A percentile compares a stretch with the other conserved stretches of the same genome.
phyloP scores from a whole-genome alignment of 106 monocot species.

The Alisma plantagoaquatica region DNA sequence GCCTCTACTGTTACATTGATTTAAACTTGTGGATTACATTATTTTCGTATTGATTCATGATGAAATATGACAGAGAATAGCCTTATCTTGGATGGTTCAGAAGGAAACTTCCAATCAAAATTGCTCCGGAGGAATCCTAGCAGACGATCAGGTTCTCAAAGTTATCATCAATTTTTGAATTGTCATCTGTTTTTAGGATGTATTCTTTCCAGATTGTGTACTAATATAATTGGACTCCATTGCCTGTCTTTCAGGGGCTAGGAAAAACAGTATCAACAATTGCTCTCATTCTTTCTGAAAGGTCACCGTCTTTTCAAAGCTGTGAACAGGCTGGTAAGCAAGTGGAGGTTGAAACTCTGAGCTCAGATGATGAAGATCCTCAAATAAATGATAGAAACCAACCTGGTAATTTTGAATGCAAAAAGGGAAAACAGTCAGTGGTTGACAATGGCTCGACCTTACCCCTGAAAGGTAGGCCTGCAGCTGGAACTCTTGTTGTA shows the following conservation, averaged over 20 bases:
- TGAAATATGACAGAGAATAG: conserved; percentile 47
- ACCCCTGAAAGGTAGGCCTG: conserved; percentile 41
- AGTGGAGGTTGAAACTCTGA: conserved; percentile 38
- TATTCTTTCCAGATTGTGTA: neutral
- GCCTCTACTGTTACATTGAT: too few species aligned
- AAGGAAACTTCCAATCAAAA: conserved; percentile 46
- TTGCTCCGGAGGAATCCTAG: conserved; percentile 91
- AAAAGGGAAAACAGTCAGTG: conserved; percentile 2
- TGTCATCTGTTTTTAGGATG: too few species aligned
- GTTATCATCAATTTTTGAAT: too few species aligned
- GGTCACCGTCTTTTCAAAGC: conserved; percentile 34
- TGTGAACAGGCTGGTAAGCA: conserved; percentile 14
- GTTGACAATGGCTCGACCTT: conserved; percentile 18
- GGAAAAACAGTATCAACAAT: conserved; percentile 94
- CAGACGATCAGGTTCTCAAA: conserved; percentile 97
- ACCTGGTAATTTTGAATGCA: conserved; percentile 3
- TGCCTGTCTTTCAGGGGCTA: conserved; percentile 47
- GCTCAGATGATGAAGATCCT: conserved; percentile 48
- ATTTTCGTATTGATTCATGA: too few species aligned
- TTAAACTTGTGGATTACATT: too few species aligned
- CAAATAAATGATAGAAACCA: conserved; percentile 10
- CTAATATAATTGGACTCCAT: neutral
- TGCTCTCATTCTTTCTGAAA: conserved; percentile 75
- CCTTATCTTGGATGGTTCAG: conserved; percentile 94
- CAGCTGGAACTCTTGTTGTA: conserved; percentile 91